Percentiles rank a stretch among this genome's conserved stretches.
Conservation (phyloP, 352 stramenopile species). For the Phytophthora sp. region DNA sequence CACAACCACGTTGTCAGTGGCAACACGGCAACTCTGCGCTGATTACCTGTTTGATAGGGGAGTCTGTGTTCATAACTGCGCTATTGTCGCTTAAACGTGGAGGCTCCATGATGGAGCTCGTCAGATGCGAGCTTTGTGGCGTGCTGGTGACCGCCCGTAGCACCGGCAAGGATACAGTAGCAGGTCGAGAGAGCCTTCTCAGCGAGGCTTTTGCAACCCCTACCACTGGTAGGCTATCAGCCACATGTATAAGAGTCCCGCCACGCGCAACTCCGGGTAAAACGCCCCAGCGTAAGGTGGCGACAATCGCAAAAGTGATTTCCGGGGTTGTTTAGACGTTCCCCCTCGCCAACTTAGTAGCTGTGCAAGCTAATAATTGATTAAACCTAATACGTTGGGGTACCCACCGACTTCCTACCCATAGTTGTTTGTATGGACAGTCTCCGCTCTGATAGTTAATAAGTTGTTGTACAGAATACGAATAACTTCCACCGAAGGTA, state of each 20-base stretch:
- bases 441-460: too few species aligned
- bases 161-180: not conserved
- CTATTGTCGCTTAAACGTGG: constrained; percentile 20
- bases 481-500: too few species aligned
- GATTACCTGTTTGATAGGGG: constrained; percentile 16
- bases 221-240: not conserved
- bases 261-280: constrained; percentile 1
- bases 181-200: constrained; percentile 4
- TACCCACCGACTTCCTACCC: too few species aligned
- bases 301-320: constrained; percentile 26
- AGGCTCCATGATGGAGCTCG: too few species aligned
- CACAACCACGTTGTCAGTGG: not conserved
- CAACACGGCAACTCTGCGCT: constrained; percentile 19
- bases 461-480: too few species aligned
- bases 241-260: constrained; percentile 1
- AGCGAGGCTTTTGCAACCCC: not conserved
- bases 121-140: constrained; percentile 6
- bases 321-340: not conserved
- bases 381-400: too few species aligned
- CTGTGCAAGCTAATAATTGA: too few species aligned
- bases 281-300: not conserved
- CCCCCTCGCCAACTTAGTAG: too few species aligned
- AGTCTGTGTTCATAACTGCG: constrained; percentile 1
- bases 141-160: not conserved
- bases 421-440: too few species aligned